phyloP scores from a whole-genome alignment of 2,329 filamentous ascomycete species.

The Chaetoscypha palmicola region DNA sequence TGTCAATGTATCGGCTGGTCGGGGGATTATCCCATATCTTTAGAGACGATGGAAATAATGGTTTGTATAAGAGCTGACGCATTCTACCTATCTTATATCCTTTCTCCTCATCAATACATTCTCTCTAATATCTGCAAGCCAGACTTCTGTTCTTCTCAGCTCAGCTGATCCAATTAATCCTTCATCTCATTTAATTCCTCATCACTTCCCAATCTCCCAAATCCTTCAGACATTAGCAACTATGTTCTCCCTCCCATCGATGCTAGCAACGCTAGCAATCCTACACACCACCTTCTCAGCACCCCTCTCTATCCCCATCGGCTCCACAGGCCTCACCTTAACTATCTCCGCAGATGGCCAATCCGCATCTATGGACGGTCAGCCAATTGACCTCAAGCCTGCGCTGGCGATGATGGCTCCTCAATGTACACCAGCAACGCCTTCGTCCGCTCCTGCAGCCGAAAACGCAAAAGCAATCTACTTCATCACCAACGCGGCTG shows the following conservation, averaged over 20 bases:
- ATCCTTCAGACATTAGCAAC: background rate
- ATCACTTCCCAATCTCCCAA: too few relatives aligned
- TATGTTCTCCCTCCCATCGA: conserved; percentile 6
- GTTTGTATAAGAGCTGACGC: background rate
- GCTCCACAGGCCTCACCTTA: conserved; percentile 9
- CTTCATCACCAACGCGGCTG: conserved; percentile 45
- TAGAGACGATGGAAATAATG: background rate
- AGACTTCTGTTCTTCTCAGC: too few relatives aligned
- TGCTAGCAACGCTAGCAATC: conserved; percentile 3
- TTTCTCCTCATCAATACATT: background rate
- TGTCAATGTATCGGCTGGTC: too few relatives aligned
- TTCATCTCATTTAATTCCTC: too few relatives aligned
- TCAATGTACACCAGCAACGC: background rate
- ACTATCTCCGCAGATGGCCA: conserved; percentile 16
- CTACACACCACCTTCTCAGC: conserved; percentile 2
- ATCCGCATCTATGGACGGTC: conserved; percentile 9
- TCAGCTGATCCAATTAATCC: too few relatives aligned
- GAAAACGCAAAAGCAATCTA: conserved; percentile 41
- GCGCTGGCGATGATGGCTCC: background rate
- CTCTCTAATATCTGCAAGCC: background rate
- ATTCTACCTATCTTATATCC: background rate
- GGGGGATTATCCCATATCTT: too few relatives aligned
- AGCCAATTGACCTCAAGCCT: conserved; percentile 9
- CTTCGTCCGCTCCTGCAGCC: background rate
- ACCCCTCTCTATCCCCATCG: conserved; percentile 9